Evolutionary conservation across 2,329 filamentous ascomycete species (phyloP).

Genomic region (Dissoconium aciculare): DNA sequence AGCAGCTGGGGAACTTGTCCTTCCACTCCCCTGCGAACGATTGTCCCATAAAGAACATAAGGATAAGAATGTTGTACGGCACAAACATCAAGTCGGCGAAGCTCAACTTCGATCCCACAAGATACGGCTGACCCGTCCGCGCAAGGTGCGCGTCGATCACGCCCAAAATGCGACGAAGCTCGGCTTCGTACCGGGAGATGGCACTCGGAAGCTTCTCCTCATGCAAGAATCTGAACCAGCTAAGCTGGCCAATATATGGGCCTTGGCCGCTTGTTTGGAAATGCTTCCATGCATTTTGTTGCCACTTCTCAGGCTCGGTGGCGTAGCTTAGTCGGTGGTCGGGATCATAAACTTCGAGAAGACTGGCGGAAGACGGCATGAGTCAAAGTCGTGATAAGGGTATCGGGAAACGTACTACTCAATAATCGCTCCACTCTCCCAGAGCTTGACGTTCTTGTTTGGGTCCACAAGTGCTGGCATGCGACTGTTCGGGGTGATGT

Average conservation of each 20-base stretch:
- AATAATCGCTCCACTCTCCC: slow-evolving; percentile 14
- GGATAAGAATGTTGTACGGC: slow-evolving; percentile 21
- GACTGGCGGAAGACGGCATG: slow-evolving; percentile 18
- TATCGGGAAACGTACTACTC: background rate
- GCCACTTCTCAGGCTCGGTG: slow-evolving; percentile 14
- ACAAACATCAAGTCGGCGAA: slow-evolving; percentile 30
- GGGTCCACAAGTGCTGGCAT: slow-evolving; percentile 32
- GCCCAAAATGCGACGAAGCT: slow-evolving; percentile 30
- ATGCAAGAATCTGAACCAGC: slow-evolving; percentile 31
- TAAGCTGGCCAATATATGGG: slow-evolving; percentile 30
- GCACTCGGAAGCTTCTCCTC: slow-evolving; percentile 29
- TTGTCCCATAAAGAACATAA: slow-evolving; percentile 12
- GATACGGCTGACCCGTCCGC: slow-evolving; percentile 22
- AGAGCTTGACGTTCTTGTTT: slow-evolving; percentile 29
- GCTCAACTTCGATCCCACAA: slow-evolving; percentile 31
- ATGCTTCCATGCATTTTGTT: slow-evolving; percentile 18
- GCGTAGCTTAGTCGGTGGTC: slow-evolving; percentile 16
- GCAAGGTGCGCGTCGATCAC: slow-evolving; percentile 30
- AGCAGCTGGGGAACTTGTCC: slow-evolving; percentile 16
- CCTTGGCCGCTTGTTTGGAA: slow-evolving; percentile 21
- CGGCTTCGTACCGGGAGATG: slow-evolving; percentile 31
- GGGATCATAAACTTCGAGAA: slow-evolving; percentile 21
- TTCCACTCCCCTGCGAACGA: slow-evolving; percentile 14
- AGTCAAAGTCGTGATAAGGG: slow-evolving; percentile 4
- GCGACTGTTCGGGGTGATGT: too few species aligned